Evolutionary conservation across 2,329 filamentous ascomycete genomes (phyloP).

Genomic region (Stenocarpella maydis): DNA sequence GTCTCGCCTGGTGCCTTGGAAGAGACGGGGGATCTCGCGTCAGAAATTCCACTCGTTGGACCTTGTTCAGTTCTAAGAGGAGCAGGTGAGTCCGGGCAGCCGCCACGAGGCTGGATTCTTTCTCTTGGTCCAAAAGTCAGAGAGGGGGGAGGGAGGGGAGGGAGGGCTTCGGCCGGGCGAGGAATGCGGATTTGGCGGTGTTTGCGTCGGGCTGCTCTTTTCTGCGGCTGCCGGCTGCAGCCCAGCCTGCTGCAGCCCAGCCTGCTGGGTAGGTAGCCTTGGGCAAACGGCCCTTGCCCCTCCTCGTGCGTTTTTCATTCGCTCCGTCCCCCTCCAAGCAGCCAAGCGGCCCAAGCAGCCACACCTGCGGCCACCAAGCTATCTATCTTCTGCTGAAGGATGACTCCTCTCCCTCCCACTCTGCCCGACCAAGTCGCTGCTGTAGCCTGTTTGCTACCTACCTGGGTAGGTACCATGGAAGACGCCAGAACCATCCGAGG

Average conservation of each 20-base stretch:
- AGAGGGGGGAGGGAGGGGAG: not conserved
- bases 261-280: no score
- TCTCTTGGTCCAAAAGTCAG: not conserved
- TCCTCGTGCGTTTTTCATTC: conserved; percentile 2
- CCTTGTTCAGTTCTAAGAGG: not conserved
- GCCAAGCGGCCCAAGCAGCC: not conserved
- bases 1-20: conserved; percentile 7
- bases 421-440: not conserved
- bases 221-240: conserved; percentile 23
- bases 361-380: not conserved
- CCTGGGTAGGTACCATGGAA: conserved; percentile 1
- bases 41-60: not conserved
- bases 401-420: not conserved
- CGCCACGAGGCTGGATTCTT: no score
- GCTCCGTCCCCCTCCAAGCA: not conserved
- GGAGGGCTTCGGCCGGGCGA: not conserved
- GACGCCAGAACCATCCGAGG: conserved; percentile 9
- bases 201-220: conserved; percentile 2
- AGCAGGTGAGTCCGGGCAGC: no score
- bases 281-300: conserved; percentile 21
- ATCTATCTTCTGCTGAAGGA: not conserved
- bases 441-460: not conserved
- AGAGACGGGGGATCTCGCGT: not conserved
- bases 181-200: conserved; percentile 21
- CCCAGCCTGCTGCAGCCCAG: not conserved